Conservation (phyloP, 257 asterid species). For the Capsicum rhomboideum region DNA sequence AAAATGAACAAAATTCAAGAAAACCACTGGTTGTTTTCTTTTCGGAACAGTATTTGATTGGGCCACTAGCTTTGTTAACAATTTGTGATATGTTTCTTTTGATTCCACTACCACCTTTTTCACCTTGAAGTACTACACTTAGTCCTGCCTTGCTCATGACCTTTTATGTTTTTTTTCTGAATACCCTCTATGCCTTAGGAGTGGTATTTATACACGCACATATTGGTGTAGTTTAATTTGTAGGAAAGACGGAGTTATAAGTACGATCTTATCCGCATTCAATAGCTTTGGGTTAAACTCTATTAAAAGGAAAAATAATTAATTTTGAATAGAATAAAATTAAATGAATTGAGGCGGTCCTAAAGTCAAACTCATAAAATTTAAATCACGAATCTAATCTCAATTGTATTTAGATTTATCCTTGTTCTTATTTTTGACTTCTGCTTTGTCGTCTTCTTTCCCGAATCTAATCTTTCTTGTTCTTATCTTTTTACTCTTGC, state of each 20-base stretch:
- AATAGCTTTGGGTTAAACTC: too few species aligned
- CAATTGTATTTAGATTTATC: neutral
- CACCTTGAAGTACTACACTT: slow-evolving; percentile 57
- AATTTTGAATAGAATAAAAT: too few species aligned
- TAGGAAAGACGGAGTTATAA: too few species aligned
- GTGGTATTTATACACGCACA: neutral
- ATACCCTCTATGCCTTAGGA: neutral
- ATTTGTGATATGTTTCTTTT: slow-evolving; percentile 28
- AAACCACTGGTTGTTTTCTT: slow-evolving; percentile 21
- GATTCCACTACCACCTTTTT: slow-evolving; percentile 10
- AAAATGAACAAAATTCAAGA: slow-evolving; percentile 64
- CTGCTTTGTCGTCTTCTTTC: neutral
- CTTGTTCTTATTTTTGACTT: neutral
- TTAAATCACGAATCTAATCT: neutral
- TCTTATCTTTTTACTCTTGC: neutral
- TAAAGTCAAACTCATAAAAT: neutral
- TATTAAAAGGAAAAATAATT: too few species aligned
- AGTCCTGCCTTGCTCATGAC: slow-evolving; percentile 64
- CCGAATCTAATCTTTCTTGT: neutral
- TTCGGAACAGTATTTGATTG: slow-evolving; percentile 24
- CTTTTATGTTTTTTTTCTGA: neutral
- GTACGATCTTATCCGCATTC: too few species aligned
- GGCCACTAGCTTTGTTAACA: slow-evolving; percentile 50
- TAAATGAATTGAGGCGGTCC: neutral
- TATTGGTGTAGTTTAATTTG: neutral